phyloP scores from a whole-genome alignment of 495 filamentous ascomycete species.

The Penicillium roqueforti region DNA sequence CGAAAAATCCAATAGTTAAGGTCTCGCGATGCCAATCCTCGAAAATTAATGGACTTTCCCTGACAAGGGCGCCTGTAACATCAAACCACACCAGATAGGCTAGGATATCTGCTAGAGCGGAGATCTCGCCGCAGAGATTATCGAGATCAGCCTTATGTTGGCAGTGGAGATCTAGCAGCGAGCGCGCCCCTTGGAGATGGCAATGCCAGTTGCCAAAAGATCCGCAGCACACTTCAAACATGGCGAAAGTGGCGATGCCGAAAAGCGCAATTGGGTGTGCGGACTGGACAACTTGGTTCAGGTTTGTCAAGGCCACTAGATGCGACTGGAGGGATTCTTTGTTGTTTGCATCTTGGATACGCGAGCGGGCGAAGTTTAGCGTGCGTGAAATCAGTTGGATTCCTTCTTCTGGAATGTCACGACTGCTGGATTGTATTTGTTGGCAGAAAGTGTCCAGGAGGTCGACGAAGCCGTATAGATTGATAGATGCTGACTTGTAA shows the following conservation, averaged over 20 bases:
- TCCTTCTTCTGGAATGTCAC: conserved; percentile 23
- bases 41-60: conserved; percentile 26
- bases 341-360: conserved; percentile 20
- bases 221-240: conserved; percentile 34
- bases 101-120: conserved; percentile 26
- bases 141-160: conserved; percentile 24
- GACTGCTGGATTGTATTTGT: conserved; percentile 25
- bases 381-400: conserved; percentile 27
- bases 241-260: conserved; percentile 33
- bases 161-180: conserved; percentile 33
- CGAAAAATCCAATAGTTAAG: conserved; percentile 22
- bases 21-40: conserved; percentile 33
- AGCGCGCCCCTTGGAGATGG: conserved; percentile 33
- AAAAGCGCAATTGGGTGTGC: conserved; percentile 32
- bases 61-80: conserved; percentile 25
- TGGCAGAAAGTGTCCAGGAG: conserved; percentile 29
- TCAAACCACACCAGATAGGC: conserved; percentile 36
- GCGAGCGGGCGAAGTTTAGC: conserved; percentile 22
- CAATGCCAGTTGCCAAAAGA: conserved; percentile 33
- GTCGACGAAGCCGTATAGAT: conserved; percentile 34
- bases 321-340: conserved; percentile 27
- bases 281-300: conserved; percentile 28
- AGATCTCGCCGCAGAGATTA: conserved; percentile 16
- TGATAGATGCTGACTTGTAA: conserved; percentile 15
- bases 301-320: conserved; percentile 25